Base-by-base conservation (phyloP, 2,329 filamentous ascomycete genomes). In the Fusarium subglutinans region DNA sequence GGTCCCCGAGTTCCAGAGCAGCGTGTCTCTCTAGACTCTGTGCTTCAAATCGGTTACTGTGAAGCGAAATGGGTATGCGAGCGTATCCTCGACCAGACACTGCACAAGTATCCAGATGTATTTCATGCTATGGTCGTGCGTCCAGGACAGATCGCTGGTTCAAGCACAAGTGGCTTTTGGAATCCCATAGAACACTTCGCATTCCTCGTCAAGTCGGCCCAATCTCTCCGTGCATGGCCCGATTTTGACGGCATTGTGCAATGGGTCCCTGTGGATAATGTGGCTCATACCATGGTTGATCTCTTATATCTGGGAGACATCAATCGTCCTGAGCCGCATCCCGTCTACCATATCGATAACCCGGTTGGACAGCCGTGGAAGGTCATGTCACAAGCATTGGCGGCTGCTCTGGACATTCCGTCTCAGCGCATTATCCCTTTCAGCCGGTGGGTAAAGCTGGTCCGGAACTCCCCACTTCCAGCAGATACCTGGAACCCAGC, bases 101-200 rank as follows among this genome's bases (percentile, higher is more conserved):
- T 30, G 30, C 30, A 30, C 4, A 30, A 30, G 30, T 3, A 85
- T 66, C 83, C 84, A 0, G 63, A 81, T 2, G 78, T 72, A 2
- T 88, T 89, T 79, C 82, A 83, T 20, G 67, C 85, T 2, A 86
- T 84, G 81, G 78, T 77, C 1, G 83, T 86, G 0, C 83, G 88
- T 1, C 80, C 84, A 0, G 89, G 86, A 1, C 89, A 90, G 76
- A 86, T 90, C 45, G 82, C 88, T 3, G 89, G 89, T 0, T 86
- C 84, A 0, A 83, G 74, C 7, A 81, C 63, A 1, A 88, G 80
- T 61, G 88, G 88, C 1, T 86, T 85, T 73, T 90, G 88, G 89
- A 90, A 90, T 70, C 79, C 83, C 0, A 81, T 82, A 35, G 87
- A 90, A 73, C 86, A 89, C 68, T 79, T 89, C 18, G 74, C 81